Evolutionary conservation across 768 basidiomycete genomes (phyloP).

Genomic region (Mycena polygramma): DNA sequence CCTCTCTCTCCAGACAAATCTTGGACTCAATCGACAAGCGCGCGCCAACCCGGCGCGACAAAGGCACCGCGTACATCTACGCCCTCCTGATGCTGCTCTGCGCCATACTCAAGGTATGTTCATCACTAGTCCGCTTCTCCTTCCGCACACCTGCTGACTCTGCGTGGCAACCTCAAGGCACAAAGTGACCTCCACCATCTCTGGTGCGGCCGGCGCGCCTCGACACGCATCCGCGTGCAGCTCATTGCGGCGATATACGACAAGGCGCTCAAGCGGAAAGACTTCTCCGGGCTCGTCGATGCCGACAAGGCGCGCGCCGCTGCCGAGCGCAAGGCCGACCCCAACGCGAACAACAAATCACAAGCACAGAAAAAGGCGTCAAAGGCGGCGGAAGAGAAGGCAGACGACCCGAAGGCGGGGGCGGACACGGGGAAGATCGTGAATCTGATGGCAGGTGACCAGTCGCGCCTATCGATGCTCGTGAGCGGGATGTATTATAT

Average conservation of each 20-base stretch:
- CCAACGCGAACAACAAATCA: neutral
- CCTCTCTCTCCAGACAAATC: slow-evolving; percentile 16
- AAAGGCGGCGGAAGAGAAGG: slow-evolving; percentile 32
- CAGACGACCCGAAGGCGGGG: slow-evolving; percentile 73
- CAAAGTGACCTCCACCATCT: slow-evolving; percentile 71
- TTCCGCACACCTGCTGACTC: neutral
- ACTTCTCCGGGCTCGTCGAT: slow-evolving; percentile 82
- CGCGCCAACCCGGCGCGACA: slow-evolving; percentile 62
- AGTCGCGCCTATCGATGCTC: slow-evolving; percentile 57
- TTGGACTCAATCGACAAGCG: slow-evolving; percentile 48
- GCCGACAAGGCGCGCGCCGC: slow-evolving; percentile 16
- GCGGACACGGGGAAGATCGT: slow-evolving; percentile 93
- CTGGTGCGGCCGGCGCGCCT: slow-evolving; percentile 83
- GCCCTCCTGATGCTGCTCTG: slow-evolving; percentile 81
- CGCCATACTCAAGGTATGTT: slow-evolving; percentile 63
- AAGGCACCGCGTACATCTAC: slow-evolving; percentile 79
- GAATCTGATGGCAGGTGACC: slow-evolving; percentile 88
- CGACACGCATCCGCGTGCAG: slow-evolving; percentile 79
- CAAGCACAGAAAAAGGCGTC: neutral
- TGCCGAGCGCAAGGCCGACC: neutral
- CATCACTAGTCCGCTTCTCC: slow-evolving; percentile 59
- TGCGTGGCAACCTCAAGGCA: neutral
- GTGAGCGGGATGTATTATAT: slow-evolving; percentile 30
- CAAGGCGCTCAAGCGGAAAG: slow-evolving; percentile 87
- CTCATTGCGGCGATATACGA: slow-evolving; percentile 91